Evolutionary conservation across 805 yeast species (phyloP).

Genomic region (Candida vaughaniae): DNA sequence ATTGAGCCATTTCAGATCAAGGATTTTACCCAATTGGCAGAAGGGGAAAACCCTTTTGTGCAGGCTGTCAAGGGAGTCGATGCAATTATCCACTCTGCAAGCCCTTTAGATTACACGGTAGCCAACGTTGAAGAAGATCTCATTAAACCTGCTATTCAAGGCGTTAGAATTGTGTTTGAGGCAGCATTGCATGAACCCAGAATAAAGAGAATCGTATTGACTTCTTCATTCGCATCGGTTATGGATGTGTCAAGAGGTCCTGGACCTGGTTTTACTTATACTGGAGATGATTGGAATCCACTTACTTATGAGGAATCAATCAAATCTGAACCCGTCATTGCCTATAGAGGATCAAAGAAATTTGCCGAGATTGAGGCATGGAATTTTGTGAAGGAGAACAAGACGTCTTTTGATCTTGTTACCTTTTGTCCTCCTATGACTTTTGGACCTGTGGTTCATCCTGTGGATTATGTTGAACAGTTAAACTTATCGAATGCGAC

Average conservation of each 20-base stretch:
- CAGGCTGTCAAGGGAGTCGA: conserved; percentile 16
- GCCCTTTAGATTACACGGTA: conserved; percentile 15
- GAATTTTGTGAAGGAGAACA: conserved; percentile 14
- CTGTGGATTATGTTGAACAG: conserved; percentile 13
- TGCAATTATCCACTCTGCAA: conserved; percentile 13
- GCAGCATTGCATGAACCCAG: conserved; percentile 11
- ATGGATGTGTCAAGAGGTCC: conserved; percentile 18
- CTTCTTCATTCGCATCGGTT: conserved; percentile 24
- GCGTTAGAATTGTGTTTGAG: conserved; percentile 13
- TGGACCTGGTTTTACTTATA: conserved; percentile 17
- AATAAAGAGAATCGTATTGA: conserved; percentile 18
- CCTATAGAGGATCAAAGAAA: conserved; percentile 19
- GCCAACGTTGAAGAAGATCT: conserved; percentile 15
- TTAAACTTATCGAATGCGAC: conserved; percentile 16
- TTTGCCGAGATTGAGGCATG: conserved; percentile 19
- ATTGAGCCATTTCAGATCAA: conserved; percentile 15
- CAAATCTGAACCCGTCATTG: conserved; percentile 17
- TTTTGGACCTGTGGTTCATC: conserved; percentile 21
- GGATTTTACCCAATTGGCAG: conserved; percentile 12
- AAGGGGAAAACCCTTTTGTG: conserved; percentile 14
- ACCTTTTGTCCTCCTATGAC: conserved; percentile 20
- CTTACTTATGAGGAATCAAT: conserved; percentile 17
- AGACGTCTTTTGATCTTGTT: conserved; percentile 17
- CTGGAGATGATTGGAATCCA: conserved; percentile 17
- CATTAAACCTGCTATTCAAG: conserved; percentile 15